phyloP scores from a whole-genome alignment of 2,329 filamentous ascomycete genomes.

The Cladosporium sp. region DNA sequence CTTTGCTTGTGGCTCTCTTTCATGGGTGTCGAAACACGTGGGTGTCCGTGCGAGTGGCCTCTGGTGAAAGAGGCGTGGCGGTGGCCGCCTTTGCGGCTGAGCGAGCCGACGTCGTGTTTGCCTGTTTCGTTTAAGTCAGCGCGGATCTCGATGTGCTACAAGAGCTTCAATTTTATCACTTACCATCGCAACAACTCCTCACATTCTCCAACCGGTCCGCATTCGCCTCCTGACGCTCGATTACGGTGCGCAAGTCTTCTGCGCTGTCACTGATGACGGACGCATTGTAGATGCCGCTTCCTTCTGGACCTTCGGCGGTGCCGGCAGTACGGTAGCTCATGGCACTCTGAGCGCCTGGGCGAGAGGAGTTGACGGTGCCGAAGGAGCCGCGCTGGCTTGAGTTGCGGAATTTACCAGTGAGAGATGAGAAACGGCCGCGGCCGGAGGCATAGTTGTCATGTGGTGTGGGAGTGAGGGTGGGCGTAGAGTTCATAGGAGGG shows the following conservation, averaged over 20 bases:
- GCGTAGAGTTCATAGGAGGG: background rate
- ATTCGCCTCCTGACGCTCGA: constrained; percentile 71
- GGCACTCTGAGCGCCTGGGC: constrained; percentile 36
- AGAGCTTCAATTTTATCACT: too few relatives aligned
- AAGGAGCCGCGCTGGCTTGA: constrained; percentile 42
- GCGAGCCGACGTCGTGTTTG: constrained; percentile 8
- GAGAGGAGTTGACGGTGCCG: constrained; percentile 34
- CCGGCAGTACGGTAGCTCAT: constrained; percentile 24
- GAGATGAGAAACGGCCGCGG: constrained; percentile 5
- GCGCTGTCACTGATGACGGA: constrained; percentile 60
- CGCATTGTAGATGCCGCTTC: constrained; percentile 43
- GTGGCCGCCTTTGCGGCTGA: constrained; percentile 1
- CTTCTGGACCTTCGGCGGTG: background rate
- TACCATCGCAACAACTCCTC: constrained; percentile 94
- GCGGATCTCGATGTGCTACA: too few relatives aligned
- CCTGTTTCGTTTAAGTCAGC: background rate
- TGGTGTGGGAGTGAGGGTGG: constrained; percentile 4
- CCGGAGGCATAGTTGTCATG: constrained; percentile 8
- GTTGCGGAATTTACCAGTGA: constrained; percentile 4
- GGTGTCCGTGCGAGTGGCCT: constrained; percentile 11
- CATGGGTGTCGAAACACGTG: constrained; percentile 12
- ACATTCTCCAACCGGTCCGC: constrained; percentile 87
- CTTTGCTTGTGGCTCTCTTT: constrained; percentile 15
- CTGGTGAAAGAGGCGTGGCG: constrained; percentile 1
- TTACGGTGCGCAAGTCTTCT: constrained; percentile 74